These are phyloP conservation scores for Gardenia jasminoides DNA, from an alignment of 257 asterid genomes.

Conservation along the genomic window DNA sequence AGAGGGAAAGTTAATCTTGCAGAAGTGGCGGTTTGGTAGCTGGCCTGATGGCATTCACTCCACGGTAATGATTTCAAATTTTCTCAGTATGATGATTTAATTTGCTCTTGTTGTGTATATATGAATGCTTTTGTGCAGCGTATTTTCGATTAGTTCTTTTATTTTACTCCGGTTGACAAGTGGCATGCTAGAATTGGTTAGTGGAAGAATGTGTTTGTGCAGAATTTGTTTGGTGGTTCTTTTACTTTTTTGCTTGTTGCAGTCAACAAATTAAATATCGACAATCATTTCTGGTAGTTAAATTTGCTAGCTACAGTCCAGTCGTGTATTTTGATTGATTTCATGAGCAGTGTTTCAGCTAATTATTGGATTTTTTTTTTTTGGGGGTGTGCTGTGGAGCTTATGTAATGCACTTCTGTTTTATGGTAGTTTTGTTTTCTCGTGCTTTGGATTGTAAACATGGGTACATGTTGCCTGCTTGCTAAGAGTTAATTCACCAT, in stretches of 20 bases:
- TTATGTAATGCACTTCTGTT: not conserved
- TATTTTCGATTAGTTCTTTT: not conserved
- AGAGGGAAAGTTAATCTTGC: constrained; percentile 77
- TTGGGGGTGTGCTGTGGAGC: not conserved
- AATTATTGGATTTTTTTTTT: not conserved
- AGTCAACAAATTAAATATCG: not conserved
- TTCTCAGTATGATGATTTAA: not conserved
- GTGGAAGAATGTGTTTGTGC: not conserved
- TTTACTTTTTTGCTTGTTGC: not conserved
- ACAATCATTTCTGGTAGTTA: not conserved
- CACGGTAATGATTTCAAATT: constrained; percentile 36
- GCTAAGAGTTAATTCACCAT: not conserved
- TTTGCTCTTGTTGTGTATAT: not conserved
- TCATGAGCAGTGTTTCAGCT: not conserved
- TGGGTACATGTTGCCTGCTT: not conserved
- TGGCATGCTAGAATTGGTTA: not conserved
- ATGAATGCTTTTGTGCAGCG: not conserved
- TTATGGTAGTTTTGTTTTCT: not conserved
- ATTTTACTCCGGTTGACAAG: not conserved
- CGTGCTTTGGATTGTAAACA: not conserved
- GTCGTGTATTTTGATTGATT: not conserved
- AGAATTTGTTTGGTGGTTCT: not conserved
- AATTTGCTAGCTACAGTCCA: not conserved
- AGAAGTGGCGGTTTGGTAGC: constrained; percentile 93
- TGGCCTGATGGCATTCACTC: constrained; percentile 88